phyloP scores from a whole-genome alignment of 1,284 basidiomycete species.

The Erythrobasidium hasegawianum region DNA sequence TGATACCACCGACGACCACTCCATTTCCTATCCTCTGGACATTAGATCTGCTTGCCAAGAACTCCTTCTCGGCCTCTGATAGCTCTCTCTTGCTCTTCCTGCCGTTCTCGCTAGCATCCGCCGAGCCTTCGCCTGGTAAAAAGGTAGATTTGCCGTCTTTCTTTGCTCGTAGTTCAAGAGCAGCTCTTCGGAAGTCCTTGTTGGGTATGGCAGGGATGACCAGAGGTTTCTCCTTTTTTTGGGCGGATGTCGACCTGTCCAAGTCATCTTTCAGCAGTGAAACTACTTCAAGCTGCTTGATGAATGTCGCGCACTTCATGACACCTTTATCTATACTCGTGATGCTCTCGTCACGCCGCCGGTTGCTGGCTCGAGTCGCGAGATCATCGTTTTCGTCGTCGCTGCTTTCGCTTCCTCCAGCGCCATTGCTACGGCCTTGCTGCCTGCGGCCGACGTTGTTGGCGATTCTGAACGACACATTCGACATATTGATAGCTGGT shows the following conservation, averaged over 20 bases:
- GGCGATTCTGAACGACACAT: constrained; percentile 30
- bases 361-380: neutral
- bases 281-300: neutral
- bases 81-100: constrained; percentile 48
- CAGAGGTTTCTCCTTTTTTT: constrained; percentile 59
- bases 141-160: constrained; percentile 63
- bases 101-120: constrained; percentile 19
- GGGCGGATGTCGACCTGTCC: constrained; percentile 11
- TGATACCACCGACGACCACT: constrained; percentile 42
- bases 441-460: constrained; percentile 19
- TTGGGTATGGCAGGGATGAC: constrained; percentile 80
- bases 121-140: constrained; percentile 37
- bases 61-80: constrained; percentile 32
- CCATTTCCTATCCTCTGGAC: constrained; percentile 47
- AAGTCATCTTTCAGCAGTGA: neutral
- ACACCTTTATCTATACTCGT: constrained; percentile 54
- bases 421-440: constrained; percentile 3
- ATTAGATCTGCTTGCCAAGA: constrained; percentile 44
- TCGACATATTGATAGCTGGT: neutral
- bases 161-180: constrained; percentile 55
- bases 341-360: constrained; percentile 23
- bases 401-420: constrained; percentile 1
- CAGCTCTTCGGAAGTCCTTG: constrained; percentile 73
- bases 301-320: constrained; percentile 35
- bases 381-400: neutral